Evolutionary conservation across 2,329 filamentous ascomycete genomes (phyloP).

Genomic region (Arthrinium phaeospermum): DNA sequence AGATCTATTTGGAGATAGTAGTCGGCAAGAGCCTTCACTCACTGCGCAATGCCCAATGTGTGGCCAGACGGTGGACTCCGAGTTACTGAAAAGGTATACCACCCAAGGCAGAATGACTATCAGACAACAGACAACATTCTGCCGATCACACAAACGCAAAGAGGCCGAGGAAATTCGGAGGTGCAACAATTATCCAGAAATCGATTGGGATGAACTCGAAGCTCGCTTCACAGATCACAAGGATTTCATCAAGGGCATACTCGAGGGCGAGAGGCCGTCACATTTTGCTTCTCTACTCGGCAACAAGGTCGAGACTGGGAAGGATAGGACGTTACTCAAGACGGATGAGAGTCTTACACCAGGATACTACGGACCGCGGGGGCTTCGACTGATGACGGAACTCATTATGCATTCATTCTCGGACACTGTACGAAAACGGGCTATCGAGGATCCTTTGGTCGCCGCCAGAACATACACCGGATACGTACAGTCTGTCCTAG

Average conservation of each 20-base stretch:
- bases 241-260: constrained; percentile 59
- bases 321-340: constrained; percentile 64
- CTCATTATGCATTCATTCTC: constrained; percentile 67
- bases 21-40: constrained; percentile 25
- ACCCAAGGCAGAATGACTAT: constrained; percentile 57
- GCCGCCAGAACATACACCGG: constrained; percentile 68
- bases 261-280: constrained; percentile 61
- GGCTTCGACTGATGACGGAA: constrained; percentile 74
- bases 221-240: constrained; percentile 63
- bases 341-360: constrained; percentile 66
- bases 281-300: constrained; percentile 65
- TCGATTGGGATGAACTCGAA: constrained; percentile 71
- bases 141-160: constrained; percentile 63
- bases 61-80: constrained; percentile 60
- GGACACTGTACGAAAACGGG: constrained; percentile 63
- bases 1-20: constrained; percentile 24
- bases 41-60: constrained; percentile 69
- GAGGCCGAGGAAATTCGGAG: constrained; percentile 56
- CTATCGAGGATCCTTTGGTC: constrained; percentile 69
- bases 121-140: constrained; percentile 66
- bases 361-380: constrained; percentile 84
- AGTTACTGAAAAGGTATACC: constrained; percentile 59
- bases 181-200: constrained; percentile 68
- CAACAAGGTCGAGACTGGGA: constrained; percentile 60
- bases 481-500: constrained; percentile 77